These are phyloP conservation scores for Carex cristatella DNA, from an alignment of 176 grass and related monocot genomes.

Conservation along the genomic window DNA sequence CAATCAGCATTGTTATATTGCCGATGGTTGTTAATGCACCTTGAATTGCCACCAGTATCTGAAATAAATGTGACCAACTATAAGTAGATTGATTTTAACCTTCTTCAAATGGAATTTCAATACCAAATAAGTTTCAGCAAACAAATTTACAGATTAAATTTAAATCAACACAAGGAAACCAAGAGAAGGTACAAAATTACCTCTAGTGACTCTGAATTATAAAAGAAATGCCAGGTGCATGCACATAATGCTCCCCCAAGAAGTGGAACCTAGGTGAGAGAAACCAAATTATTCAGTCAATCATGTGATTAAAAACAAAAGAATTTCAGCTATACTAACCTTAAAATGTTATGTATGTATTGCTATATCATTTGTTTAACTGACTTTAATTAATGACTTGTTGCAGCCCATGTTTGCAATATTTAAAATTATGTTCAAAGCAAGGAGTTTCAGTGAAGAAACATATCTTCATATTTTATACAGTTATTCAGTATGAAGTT, in stretches of 20 bases:
- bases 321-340: neutral
- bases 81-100: neutral
- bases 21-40: slow-evolving; percentile 69
- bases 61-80: neutral
- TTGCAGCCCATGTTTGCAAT: neutral
- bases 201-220: slow-evolving; percentile 83
- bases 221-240: slow-evolving; percentile 99
- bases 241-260: slow-evolving; percentile 93
- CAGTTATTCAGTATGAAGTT: no score
- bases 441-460: neutral
- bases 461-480: no score
- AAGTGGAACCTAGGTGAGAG: slow-evolving; percentile 60
- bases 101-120: neutral
- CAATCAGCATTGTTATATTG: slow-evolving; percentile 88
- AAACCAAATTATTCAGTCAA: slow-evolving; percentile 20
- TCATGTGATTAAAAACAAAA: neutral
- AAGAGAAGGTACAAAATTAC: slow-evolving; percentile 26
- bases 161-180: neutral
- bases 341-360: neutral
- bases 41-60: slow-evolving; percentile 90
- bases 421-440: neutral
- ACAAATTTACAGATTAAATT: neutral
- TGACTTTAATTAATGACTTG: neutral
- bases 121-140: neutral
- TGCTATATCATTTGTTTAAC: neutral